Evolutionary conservation across 2,329 filamentous ascomycete genomes (phyloP).

Genomic region (Aspergillus versicolor): DNA sequence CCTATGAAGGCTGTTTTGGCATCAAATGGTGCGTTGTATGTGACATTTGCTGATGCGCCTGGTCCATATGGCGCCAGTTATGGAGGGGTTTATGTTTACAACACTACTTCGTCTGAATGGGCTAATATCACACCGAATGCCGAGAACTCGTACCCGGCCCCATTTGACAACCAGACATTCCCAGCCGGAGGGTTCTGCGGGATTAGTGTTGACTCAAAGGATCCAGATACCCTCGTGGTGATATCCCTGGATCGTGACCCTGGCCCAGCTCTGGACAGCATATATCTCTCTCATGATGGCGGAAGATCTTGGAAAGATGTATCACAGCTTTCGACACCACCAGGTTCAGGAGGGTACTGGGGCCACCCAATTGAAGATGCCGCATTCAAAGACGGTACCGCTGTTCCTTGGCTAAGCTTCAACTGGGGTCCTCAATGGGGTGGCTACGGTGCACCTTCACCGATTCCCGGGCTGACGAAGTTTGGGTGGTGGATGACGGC

Average conservation of each 20-base stretch:
- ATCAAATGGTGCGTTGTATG: constrained; percentile 14
- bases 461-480: constrained; percentile 15
- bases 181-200: constrained; percentile 16
- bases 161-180: constrained; percentile 13
- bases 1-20: constrained; percentile 17
- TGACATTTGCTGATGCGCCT: constrained; percentile 14
- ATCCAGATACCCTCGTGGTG: constrained; percentile 15
- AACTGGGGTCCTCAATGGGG: constrained; percentile 18
- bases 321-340: constrained; percentile 15
- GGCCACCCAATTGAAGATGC: constrained; percentile 16
- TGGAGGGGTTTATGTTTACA: constrained; percentile 15
- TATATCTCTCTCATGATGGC: constrained; percentile 17
- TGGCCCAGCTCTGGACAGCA: constrained; percentile 16
- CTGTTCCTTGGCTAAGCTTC: constrained; percentile 16
- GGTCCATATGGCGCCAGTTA: constrained; percentile 14
- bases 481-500: constrained; percentile 20
- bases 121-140: constrained; percentile 13
- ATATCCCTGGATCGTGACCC: constrained; percentile 14
- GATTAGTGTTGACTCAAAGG: constrained; percentile 11
- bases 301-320: constrained; percentile 17
- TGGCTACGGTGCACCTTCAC: constrained; percentile 16
- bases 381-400: constrained; percentile 14
- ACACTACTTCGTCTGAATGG: constrained; percentile 12
- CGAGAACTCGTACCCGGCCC: constrained; percentile 9
- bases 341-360: constrained; percentile 15